Percentiles rank a stretch among this genome's conserved stretches.
Conservation (phyloP, 495 filamentous ascomycete species). For the Oidiodendron maius region DNA sequence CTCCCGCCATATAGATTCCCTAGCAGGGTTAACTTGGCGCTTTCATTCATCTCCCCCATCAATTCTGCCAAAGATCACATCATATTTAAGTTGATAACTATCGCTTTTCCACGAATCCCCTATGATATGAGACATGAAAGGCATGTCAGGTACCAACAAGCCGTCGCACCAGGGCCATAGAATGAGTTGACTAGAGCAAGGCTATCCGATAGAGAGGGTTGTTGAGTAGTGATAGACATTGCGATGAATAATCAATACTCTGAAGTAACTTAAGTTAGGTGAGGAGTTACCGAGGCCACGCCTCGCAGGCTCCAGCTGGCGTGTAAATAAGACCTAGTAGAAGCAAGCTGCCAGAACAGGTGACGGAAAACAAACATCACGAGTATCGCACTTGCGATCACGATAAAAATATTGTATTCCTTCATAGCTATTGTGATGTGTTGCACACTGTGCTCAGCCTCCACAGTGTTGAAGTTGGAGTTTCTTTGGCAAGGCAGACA, state of each 20-base stretch:
- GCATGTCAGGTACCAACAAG: slow-evolving; percentile 18
- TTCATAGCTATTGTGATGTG: neutral
- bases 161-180: slow-evolving; percentile 18
- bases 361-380: neutral
- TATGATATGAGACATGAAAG: slow-evolving; percentile 14
- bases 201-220: slow-evolving; percentile 1
- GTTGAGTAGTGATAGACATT: neutral
- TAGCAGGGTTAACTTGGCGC: too few species aligned
- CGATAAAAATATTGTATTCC: neutral
- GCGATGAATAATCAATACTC: neutral
- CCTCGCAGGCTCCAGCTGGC: too few species aligned
- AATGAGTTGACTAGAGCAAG: slow-evolving; percentile 20
- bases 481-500: neutral
- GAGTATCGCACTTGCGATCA: neutral
- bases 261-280: neutral
- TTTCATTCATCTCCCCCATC: too few species aligned
- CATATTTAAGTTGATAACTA: too few species aligned
- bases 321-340: too few species aligned
- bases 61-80: too few species aligned
- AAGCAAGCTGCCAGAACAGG: neutral
- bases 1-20: too few species aligned
- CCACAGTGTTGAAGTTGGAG: neutral
- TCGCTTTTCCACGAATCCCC: too few species aligned
- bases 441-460: neutral
- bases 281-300: neutral